Percentiles rank a stretch among this genome's conserved stretches.
phyloP scores from a whole-genome alignment of 345 rosid species.

The Dipteronia dyeriana region DNA sequence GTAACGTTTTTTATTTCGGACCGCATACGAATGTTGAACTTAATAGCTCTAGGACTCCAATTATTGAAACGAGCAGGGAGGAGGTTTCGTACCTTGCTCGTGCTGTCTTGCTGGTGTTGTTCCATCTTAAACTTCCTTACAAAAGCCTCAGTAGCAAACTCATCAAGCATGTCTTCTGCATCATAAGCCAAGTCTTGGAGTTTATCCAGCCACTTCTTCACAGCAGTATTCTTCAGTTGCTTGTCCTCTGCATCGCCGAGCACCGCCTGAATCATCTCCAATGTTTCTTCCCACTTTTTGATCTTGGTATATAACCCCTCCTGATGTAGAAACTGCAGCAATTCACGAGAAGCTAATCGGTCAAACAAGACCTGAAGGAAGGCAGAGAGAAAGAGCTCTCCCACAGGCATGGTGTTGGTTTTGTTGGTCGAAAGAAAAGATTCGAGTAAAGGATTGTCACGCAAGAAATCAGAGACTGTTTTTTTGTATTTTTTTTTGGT shows the following conservation, averaged over 20 bases:
- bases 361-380: background rate
- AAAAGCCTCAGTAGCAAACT: background rate
- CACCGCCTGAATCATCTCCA: background rate
- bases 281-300: background rate
- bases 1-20: background rate
- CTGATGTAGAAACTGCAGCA: background rate
- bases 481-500: too few relatives aligned
- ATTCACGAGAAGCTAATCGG: background rate
- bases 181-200: conserved; percentile 13
- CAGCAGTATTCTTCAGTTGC: background rate
- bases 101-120: too few relatives aligned
- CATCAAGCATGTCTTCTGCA: conserved; percentile 14
- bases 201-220: conserved; percentile 15
- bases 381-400: background rate
- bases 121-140: background rate
- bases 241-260: conserved; percentile 16
- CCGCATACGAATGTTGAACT: background rate
- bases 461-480: too few relatives aligned
- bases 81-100: background rate
- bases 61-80: background rate
- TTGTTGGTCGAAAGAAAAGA: background rate
- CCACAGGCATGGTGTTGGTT: background rate
- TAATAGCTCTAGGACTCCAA: background rate
- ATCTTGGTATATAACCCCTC: background rate
- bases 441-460: too few relatives aligned